Percentiles rank a stretch among this genome's conserved stretches.
Conservation (phyloP, 805 yeast genomes). For the Lipomyces chichibuensis region DNA sequence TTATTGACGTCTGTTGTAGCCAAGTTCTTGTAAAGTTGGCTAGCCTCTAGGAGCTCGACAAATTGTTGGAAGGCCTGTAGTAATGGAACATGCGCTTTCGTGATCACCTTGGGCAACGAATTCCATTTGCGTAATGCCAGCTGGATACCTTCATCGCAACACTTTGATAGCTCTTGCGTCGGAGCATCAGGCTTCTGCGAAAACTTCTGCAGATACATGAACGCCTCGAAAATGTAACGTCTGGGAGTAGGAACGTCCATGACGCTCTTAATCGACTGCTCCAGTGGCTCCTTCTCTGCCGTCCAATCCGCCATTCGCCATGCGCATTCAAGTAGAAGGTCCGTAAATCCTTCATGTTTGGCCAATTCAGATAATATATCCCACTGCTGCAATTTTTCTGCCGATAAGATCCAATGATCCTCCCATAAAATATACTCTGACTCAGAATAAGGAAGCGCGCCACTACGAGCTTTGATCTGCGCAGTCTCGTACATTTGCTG, state of each 20-base stretch:
- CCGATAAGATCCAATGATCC: slow-evolving; percentile 97
- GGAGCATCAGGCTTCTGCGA: slow-evolving; percentile 82
- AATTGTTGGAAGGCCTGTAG: slow-evolving; percentile 96
- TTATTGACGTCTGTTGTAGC: slow-evolving; percentile 90
- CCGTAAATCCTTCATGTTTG: slow-evolving; percentile 97
- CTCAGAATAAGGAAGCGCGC: slow-evolving; percentile 92
- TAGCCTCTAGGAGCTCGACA: slow-evolving; percentile 96
- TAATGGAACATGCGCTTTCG: slow-evolving; percentile 84
- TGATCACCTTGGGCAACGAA: slow-evolving; percentile 71
- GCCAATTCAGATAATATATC: slow-evolving; percentile 94
- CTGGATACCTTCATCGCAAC: slow-evolving; percentile 96
- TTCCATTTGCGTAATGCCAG: slow-evolving; percentile 91
- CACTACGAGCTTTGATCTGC: slow-evolving; percentile 93
- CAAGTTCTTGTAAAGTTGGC: slow-evolving; percentile 86
- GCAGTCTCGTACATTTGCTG: slow-evolving; percentile 93
- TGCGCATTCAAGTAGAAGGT: slow-evolving; percentile 93
- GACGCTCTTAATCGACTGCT: slow-evolving; percentile 90
- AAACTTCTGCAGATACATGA: slow-evolving; percentile 87
- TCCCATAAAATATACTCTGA: slow-evolving; percentile 97
- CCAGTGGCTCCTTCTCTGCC: slow-evolving; percentile 90
- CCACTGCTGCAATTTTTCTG: slow-evolving; percentile 98
- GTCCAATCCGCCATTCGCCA: slow-evolving; percentile 99
- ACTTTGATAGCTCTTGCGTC: slow-evolving; percentile 77
- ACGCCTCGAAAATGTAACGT: slow-evolving; percentile 92
- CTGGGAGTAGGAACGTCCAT: slow-evolving; percentile 99